Percentiles rank a stretch among this genome's conserved stretches.
These are phyloP conservation scores for Westerdykella ornata DNA, from an alignment of 2,329 filamentous ascomycete genomes.

Conservation along the genomic window DNA sequence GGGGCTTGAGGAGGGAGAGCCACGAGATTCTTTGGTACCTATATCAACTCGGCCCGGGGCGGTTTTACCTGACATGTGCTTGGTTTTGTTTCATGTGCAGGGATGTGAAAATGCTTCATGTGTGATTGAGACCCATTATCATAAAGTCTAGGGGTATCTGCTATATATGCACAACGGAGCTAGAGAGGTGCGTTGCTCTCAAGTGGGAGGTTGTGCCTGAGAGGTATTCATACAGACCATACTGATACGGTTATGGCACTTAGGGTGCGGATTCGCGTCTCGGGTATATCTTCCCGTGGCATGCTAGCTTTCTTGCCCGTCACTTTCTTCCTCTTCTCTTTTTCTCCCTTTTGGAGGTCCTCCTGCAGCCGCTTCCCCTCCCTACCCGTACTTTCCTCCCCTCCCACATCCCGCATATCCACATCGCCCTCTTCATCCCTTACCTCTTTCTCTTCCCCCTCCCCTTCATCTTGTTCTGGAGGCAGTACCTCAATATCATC, in stretches of 20 bases:
- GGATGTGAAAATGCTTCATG: no score
- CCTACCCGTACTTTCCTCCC: constrained; percentile 14
- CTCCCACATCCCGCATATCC: constrained; percentile 1
- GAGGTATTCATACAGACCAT: constrained; percentile 21
- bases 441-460: constrained; percentile 10
- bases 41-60: no score
- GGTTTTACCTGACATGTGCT: no score
- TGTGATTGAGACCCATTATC: no score
- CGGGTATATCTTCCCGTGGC: constrained; percentile 29
- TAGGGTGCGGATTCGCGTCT: constrained; percentile 37
- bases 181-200: no score
- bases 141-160: no score
- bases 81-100: no score
- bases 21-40: no score
- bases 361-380: constrained; percentile 1
- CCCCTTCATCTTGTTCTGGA: constrained; percentile 5
- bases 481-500: constrained; percentile 54
- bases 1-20: no score
- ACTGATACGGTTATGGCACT: constrained; percentile 31
- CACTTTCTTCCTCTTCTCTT: constrained; percentile 11
- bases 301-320: constrained; percentile 1
- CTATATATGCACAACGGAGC: no score
- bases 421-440: constrained; percentile 5
- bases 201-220: no score
- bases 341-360: constrained; percentile 16